Conservation (phyloP, 2,329 filamentous ascomycete species). For the Aureobasidium sp. region DNA sequence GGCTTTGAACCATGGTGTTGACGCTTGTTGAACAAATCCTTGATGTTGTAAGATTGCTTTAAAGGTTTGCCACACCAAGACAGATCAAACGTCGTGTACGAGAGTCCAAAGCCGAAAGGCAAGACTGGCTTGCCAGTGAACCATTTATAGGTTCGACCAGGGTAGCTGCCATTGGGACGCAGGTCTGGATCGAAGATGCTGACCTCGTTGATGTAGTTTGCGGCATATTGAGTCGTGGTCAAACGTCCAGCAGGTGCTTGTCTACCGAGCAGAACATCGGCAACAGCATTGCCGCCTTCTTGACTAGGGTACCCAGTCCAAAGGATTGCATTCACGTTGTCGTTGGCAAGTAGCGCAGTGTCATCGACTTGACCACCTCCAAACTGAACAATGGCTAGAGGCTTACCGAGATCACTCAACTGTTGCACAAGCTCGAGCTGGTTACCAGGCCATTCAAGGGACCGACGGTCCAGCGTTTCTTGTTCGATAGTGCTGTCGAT, state of each 20-base stretch:
- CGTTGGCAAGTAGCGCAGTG: slow-evolving; percentile 40
- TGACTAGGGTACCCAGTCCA: slow-evolving; percentile 57
- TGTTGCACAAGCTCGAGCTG: slow-evolving; percentile 47
- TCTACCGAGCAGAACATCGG: slow-evolving; percentile 48
- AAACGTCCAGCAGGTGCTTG: slow-evolving; percentile 47
- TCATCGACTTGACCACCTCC: slow-evolving; percentile 49
- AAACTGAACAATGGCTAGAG: slow-evolving; percentile 46
- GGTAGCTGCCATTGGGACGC: slow-evolving; percentile 39
- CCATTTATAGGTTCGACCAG: slow-evolving; percentile 54
- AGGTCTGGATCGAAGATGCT: slow-evolving; percentile 51
- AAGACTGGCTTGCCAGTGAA: slow-evolving; percentile 44
- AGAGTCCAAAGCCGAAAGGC: slow-evolving; percentile 50
- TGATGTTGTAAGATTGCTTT: slow-evolving; percentile 29
- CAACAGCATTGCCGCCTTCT: slow-evolving; percentile 49
- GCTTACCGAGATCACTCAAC: slow-evolving; percentile 42
- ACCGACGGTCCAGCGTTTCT: slow-evolving; percentile 46
- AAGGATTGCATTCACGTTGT: slow-evolving; percentile 45
- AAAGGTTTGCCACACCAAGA: slow-evolving; percentile 15
- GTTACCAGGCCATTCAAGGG: slow-evolving; percentile 46
- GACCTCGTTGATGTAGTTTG: slow-evolving; percentile 43
- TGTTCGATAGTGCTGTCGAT: slow-evolving; percentile 47
- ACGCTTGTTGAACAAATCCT: slow-evolving; percentile 27
- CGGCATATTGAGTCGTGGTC: slow-evolving; percentile 51
- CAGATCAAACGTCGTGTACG: slow-evolving; percentile 51
- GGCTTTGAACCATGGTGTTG: slow-evolving; percentile 21